phyloP scores from a whole-genome alignment of 2,329 filamentous ascomycete genomes.

The Arthrobotrys iridis region DNA sequence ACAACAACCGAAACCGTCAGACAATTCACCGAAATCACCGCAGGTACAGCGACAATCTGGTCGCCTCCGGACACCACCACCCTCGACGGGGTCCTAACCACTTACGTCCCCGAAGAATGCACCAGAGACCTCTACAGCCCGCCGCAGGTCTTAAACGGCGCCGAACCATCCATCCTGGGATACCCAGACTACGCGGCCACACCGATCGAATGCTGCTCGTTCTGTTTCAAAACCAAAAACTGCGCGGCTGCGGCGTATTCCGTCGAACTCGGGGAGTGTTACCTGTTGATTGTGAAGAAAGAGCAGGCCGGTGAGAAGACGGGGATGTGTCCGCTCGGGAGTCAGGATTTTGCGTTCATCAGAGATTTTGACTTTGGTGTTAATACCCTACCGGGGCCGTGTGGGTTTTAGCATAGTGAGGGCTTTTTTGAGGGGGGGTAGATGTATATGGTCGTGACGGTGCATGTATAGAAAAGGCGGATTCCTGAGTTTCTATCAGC shows the following conservation, averaged over 20 bases:
- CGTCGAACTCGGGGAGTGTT: background rate
- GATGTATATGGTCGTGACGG: background rate
- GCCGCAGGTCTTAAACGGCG: background rate
- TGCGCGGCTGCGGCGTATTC: background rate
- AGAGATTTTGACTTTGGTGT: conserved; percentile 11
- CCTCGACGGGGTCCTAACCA: background rate
- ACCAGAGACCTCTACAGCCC: background rate
- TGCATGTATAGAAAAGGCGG: no score
- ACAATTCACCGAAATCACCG: conserved; percentile 3
- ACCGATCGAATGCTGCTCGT: background rate
- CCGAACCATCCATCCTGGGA: background rate
- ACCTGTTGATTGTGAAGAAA: background rate
- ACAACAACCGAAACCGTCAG: background rate
- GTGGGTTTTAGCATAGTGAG: conserved; percentile 23
- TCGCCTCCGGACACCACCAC: background rate
- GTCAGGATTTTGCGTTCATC: conserved; percentile 13
- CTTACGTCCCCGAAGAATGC: background rate
- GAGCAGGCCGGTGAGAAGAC: background rate
- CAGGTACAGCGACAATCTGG: background rate
- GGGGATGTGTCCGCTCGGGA: conserved; percentile 12
- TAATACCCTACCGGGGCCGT: conserved; percentile 22
- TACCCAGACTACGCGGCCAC: background rate
- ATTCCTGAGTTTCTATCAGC: no score
- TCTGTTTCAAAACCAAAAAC: background rate
- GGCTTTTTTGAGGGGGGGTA: background rate